Percentiles rank a stretch among this genome's conserved stretches.
Evolutionary conservation across 768 basidiomycete species (phyloP).

Genomic region (Russula emetica): DNA sequence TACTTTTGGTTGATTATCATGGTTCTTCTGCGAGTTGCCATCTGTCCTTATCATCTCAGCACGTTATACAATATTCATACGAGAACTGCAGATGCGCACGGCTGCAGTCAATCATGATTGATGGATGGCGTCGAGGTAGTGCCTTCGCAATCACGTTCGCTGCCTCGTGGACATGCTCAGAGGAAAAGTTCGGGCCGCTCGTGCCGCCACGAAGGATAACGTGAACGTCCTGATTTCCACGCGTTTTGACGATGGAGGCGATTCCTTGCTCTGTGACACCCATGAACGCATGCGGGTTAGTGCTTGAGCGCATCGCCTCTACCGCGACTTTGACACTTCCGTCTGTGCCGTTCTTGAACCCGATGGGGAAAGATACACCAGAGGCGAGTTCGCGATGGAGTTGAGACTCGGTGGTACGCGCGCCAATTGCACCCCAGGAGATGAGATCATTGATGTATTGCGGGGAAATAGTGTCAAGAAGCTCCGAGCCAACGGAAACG

Average conservation of each 20-base stretch:
- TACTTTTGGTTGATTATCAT: slow-evolving; percentile 86
- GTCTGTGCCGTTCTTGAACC: slow-evolving; percentile 99
- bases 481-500: slow-evolving; percentile 90
- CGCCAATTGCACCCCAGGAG: slow-evolving; percentile 96
- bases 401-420: slow-evolving; percentile 95
- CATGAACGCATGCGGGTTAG: slow-evolving; percentile 95
- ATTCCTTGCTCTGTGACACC: slow-evolving; percentile 84
- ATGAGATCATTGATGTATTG: slow-evolving; percentile 81
- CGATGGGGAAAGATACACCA: slow-evolving; percentile 95
- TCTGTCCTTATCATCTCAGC: slow-evolving; percentile 43
- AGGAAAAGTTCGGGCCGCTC: slow-evolving; percentile 82
- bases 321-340: slow-evolving; percentile 86
- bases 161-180: slow-evolving; percentile 66
- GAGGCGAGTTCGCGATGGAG: slow-evolving; percentile 95
- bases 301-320: slow-evolving; percentile 92
- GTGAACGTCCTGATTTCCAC: slow-evolving; percentile 67
- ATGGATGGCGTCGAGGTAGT: slow-evolving; percentile 47
- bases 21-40: slow-evolving; percentile 95
- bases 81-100: slow-evolving; percentile 15
- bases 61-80: background rate
- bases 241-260: slow-evolving; percentile 91
- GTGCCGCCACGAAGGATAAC: slow-evolving; percentile 94
- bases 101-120: slow-evolving; percentile 84
- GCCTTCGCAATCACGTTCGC: slow-evolving; percentile 62
- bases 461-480: slow-evolving; percentile 81